Evolutionary conservation across 768 basidiomycete genomes (phyloP), one percentile per base, ranked within the genome.

Genomic region (Russula vinacea): DNA sequence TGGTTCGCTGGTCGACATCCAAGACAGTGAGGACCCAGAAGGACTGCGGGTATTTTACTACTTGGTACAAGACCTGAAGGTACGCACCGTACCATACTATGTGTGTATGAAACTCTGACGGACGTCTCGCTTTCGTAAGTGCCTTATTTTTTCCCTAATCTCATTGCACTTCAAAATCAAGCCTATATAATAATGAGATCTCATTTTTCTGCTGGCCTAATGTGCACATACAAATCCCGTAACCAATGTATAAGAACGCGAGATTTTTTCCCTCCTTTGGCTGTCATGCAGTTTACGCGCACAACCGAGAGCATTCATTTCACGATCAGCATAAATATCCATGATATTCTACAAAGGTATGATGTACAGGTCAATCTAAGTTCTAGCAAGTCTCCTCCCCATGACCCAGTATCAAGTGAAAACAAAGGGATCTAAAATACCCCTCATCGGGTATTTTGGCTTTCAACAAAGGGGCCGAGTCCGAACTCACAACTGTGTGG

Each of bases 81-180:
- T 90, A 62, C 44, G 83, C 71, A 16, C 11, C 4, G 32, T 19
- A 35, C 39, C 32, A 3, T 10, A 33, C 2, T 29, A 17, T 13
- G 4, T 19, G 13, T 26, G 19, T 13, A 11, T 3, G 22, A 19
- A 40, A 56, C 13, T 9, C 10, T 19, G 37, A 37, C 40, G 65
- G 35, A 56, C 14, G n/a, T 51, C 13, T 55, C 3, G 7, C 26
- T 53, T 2, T 19, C 29, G 35, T 7, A 71, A 99, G 96, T 98
- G 95, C 77, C 84, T 98, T 65, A 95, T 99, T 70, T 97, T 98
- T 76, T 98, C 97, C 10, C 84, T 99, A 66, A 98, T 99, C 74
- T 93, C 94, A 3, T 84, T 99, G 42, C 96, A 99, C 81, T 98
- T 99, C 89, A 98, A 98, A 80, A 98, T 99, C 83, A 98, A 99